phyloP scores from a whole-genome alignment of 2,329 filamentous ascomycete species.

The Capronia americana region DNA sequence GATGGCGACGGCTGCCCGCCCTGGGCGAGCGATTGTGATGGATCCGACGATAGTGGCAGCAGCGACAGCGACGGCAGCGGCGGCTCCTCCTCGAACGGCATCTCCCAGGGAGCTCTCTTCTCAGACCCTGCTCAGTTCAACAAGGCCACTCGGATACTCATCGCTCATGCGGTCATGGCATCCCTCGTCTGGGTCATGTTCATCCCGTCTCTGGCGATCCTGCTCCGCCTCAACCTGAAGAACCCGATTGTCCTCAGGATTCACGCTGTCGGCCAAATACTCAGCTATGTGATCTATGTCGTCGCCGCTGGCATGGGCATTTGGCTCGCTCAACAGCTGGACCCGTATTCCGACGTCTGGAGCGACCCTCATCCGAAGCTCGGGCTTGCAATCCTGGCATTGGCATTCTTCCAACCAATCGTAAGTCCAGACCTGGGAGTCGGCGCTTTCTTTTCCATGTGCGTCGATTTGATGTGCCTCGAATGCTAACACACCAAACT shows the following conservation, averaged over 20 bases:
- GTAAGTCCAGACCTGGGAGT: background rate
- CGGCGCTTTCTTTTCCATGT: background rate
- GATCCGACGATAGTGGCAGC: conserved; percentile 19
- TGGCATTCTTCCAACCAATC: conserved; percentile 43
- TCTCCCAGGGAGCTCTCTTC: conserved; percentile 23
- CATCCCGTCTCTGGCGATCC: conserved; percentile 40
- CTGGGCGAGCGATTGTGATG: conserved; percentile 15
- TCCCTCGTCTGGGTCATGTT: conserved; percentile 42
- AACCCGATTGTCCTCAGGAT: conserved; percentile 37
- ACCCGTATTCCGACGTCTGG: conserved; percentile 32
- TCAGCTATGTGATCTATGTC: conserved; percentile 42
- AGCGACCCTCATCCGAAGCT: conserved; percentile 43
- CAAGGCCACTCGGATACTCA: conserved; percentile 31
- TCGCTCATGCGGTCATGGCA: conserved; percentile 42
- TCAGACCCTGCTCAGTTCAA: conserved; percentile 24
- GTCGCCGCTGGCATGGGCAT: conserved; percentile 43
- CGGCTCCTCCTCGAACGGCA: conserved; percentile 12
- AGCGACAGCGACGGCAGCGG: conserved; percentile 13
- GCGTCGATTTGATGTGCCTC: background rate
- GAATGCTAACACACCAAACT: conserved; percentile 1
- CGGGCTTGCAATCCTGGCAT: conserved; percentile 41
- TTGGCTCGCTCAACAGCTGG: conserved; percentile 41
- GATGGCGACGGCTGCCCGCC: conserved; percentile 20
- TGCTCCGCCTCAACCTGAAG: conserved; percentile 39
- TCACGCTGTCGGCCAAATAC: conserved; percentile 41